Evolutionary conservation across 768 basidiomycete genomes (phyloP), one percentile per base, ranked within the genome.

Genomic region (Pleurotus cornucopiae): DNA sequence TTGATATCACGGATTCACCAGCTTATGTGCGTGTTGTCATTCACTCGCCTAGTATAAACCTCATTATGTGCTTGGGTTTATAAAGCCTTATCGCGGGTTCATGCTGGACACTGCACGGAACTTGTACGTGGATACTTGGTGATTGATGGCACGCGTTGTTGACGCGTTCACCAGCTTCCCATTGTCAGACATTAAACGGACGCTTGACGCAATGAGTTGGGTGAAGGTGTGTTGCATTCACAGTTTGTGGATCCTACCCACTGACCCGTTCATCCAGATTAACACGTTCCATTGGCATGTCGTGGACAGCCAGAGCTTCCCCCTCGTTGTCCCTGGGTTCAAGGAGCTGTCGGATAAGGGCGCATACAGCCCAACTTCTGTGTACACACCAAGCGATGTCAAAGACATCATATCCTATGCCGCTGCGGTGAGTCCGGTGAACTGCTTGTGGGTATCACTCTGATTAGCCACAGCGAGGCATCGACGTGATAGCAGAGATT

Each of bases 261-360:
- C 43, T 26, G 20, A 9, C 30, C 21, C 41, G 34, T 6, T 34
- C 53, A 13, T 26, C 5, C 44, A 85, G 83, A 79, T 90, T 48
- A 91, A 85, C 67, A 82, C 81, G 1, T 80, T 94, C 62, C 89
- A 94, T 60, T 94, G 91, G 91, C 92, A 94, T 64, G 75, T 91
- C 56, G 83, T 84, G 37, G 92, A 94, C 69, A 83, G 84, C 54
- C 89, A 94, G 63, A 85, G 83, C 37, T 94, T 89, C 73, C 91
- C 92, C 1, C 75, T 94, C 13, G 73, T 79, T 39, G 71, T 93
- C 16, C 72, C 81, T 2, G 77, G 76, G 7, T 86, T 80, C 64
- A 77, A 85, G 0, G 80, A 82, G 54, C 72, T 94, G 1, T 75
- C 87, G 7, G 58, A 60, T 14, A 75, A 79, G 1, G 91, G 88